phyloP scores from a whole-genome alignment of 768 basidiomycete species.

The Mycena amicta region DNA sequence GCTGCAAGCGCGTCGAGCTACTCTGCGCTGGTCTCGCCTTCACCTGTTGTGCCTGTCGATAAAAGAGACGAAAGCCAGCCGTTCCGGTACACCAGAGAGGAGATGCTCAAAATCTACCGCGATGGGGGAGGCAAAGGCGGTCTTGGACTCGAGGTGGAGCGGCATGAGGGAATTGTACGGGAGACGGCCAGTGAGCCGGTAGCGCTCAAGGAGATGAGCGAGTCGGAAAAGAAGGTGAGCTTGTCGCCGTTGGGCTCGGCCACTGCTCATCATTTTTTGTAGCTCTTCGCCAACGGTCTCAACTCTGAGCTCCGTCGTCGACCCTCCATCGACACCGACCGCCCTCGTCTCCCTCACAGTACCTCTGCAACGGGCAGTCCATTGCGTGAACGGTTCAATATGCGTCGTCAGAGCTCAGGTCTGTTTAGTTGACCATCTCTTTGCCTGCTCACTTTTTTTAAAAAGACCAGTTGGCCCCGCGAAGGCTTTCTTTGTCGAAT shows the following conservation, averaged over 20 bases:
- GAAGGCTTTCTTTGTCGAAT: conserved; percentile 71
- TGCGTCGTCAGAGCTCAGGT: conserved; percentile 72
- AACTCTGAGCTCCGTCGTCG: conserved; percentile 90
- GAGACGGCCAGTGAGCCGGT: conserved; percentile 75
- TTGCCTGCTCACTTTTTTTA: conserved; percentile 10
- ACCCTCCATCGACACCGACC: conserved; percentile 74
- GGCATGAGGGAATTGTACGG: conserved; percentile 87
- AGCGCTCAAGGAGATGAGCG: conserved; percentile 76
- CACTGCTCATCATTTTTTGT: conserved; percentile 26
- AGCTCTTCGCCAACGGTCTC: conserved; percentile 82
- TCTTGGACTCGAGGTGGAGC: conserved; percentile 83
- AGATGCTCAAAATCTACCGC: conserved; percentile 80
- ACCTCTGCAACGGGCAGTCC: conserved; percentile 52
- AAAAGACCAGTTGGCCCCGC: conserved; percentile 64
- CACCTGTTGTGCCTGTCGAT: conserved; percentile 51
- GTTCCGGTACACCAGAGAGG: conserved; percentile 87
- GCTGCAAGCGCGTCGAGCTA: conserved; percentile 63
- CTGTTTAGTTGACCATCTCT: conserved; percentile 21
- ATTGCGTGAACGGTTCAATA: conserved; percentile 65
- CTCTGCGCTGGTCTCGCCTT: conserved; percentile 68
- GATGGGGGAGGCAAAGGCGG: conserved; percentile 75
- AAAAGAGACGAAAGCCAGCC: conserved; percentile 69
- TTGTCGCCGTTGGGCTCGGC: conserved; percentile 6
- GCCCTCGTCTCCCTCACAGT: conserved; percentile 58
- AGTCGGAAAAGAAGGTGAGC: conserved; percentile 86